Conservation (phyloP, 148 eudicot genomes). For the Vaccinium vitisidaea region DNA sequence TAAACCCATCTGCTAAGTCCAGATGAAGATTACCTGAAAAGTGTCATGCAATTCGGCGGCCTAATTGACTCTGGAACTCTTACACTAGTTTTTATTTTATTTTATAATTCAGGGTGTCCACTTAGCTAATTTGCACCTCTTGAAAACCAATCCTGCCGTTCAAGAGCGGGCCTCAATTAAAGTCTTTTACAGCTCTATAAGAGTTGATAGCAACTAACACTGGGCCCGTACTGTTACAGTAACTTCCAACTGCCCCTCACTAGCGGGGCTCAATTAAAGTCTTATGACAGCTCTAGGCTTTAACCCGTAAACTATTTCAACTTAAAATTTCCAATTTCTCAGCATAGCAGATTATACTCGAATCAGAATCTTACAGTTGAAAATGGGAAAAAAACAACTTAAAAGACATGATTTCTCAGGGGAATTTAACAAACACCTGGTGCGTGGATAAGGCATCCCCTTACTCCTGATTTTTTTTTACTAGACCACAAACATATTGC, state of each 20-base stretch:
- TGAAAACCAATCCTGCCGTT: neutral
- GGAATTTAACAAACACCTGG: slow-evolving; percentile 31
- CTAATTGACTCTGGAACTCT: neutral
- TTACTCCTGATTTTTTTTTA: no score
- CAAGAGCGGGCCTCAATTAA: neutral
- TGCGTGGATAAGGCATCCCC: neutral
- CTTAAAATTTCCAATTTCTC: neutral
- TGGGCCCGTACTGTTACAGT: neutral
- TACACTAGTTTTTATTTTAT: neutral
- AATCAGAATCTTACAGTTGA: neutral
- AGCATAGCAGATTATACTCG: neutral
- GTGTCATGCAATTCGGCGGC: neutral
- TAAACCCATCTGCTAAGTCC: neutral
- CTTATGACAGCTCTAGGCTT: neutral
- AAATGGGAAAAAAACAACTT: neutral
- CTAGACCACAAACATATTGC: no score
- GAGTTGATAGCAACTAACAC: neutral
- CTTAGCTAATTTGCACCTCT: neutral
- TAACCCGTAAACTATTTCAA: neutral
- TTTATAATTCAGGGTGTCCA: neutral
- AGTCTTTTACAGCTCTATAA: neutral
- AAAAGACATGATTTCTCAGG: slow-evolving; percentile 1
- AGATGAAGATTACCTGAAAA: neutral
- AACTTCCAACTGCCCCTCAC: neutral
- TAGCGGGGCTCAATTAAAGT: neutral